Conservation (phyloP, 2,329 filamentous ascomycete species). For the Cytospora mali region DNA sequence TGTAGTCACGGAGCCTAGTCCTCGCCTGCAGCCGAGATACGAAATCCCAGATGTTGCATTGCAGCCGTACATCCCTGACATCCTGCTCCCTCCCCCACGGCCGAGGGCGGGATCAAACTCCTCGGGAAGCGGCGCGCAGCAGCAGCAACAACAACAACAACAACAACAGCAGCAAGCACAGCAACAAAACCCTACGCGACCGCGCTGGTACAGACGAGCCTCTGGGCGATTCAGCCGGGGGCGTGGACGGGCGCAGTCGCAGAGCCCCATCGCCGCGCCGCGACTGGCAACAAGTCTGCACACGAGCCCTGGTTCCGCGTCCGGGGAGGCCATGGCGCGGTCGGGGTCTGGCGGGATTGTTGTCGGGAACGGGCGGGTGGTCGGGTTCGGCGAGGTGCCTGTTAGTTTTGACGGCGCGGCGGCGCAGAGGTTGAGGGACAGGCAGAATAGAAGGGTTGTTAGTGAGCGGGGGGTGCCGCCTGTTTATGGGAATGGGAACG, state of each 20-base stretch:
- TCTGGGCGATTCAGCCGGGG: conserved; percentile 12
- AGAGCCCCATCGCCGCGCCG: conserved; percentile 1
- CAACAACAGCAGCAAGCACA: not conserved
- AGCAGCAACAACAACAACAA: not conserved
- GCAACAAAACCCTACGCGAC: not conserved
- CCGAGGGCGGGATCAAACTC: not conserved
- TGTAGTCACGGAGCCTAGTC: conserved; percentile 50
- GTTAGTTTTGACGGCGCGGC: not conserved
- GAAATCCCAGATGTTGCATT: too few relatives aligned
- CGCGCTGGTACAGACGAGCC: conserved; percentile 16
- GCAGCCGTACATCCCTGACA: not conserved
- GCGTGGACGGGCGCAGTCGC: conserved; percentile 17
- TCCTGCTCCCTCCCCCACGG: conserved; percentile 16
- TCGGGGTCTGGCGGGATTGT: conserved; percentile 32
- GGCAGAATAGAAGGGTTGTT: not conserved
- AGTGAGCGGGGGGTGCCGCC: not conserved
- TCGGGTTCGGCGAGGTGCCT: conserved; percentile 32
- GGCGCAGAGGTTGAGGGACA: not conserved
- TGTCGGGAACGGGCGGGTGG: conserved; percentile 32
- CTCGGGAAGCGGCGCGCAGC: conserved; percentile 3
- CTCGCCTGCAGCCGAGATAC: conserved; percentile 33
- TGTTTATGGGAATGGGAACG: not conserved
- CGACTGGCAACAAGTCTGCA: not conserved
- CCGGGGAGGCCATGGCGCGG: conserved; percentile 32
- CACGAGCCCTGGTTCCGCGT: not conserved